These are phyloP conservation scores for Podaxis sp. DNA, from an alignment of 768 basidiomycete species.

Conservation along the genomic window DNA sequence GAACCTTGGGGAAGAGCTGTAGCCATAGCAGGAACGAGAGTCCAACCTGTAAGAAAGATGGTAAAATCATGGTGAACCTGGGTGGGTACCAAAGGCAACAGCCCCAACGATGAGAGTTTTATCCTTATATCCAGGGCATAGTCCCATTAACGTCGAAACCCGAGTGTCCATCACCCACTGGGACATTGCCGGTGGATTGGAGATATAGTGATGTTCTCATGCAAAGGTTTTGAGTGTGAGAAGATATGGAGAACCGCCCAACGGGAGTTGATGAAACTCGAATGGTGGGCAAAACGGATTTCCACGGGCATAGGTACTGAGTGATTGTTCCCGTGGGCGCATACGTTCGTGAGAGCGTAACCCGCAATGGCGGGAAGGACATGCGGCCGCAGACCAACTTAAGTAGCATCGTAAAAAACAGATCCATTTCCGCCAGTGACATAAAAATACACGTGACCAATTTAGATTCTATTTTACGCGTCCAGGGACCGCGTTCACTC, in stretches of 20 bases:
- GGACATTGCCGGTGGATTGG: background rate
- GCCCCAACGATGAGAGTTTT: background rate
- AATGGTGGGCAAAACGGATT: slow-evolving; percentile 17
- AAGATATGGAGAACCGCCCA: slow-evolving; percentile 16
- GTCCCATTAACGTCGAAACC: background rate
- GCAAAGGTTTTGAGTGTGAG: slow-evolving; percentile 8
- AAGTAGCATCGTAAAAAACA: slow-evolving; percentile 13
- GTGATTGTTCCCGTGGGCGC: slow-evolving; percentile 15
- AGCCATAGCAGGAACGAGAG: slow-evolving; percentile 20
- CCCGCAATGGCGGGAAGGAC: background rate
- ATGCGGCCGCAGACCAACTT: slow-evolving; percentile 2
- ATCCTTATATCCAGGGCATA: slow-evolving; percentile 9
- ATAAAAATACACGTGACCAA: slow-evolving; percentile 18
- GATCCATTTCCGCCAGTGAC: slow-evolving; percentile 16
- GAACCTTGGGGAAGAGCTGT: slow-evolving; percentile 20
- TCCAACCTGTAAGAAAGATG: slow-evolving; percentile 16
- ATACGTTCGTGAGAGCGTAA: slow-evolving; percentile 10
- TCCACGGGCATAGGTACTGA: slow-evolving; percentile 8
- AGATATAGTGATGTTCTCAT: slow-evolving; percentile 5
- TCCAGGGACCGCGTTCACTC: slow-evolving; percentile 49
- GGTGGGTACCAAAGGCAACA: slow-evolving; percentile 1
- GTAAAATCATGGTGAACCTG: slow-evolving; percentile 11
- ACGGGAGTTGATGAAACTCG: slow-evolving; percentile 25
- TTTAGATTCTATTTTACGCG: slow-evolving; percentile 7
- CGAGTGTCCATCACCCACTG: background rate